These are phyloP conservation scores for Houttuynia cordata DNA, from an alignment of 164 flowering plant species.

Conservation along the genomic window DNA sequence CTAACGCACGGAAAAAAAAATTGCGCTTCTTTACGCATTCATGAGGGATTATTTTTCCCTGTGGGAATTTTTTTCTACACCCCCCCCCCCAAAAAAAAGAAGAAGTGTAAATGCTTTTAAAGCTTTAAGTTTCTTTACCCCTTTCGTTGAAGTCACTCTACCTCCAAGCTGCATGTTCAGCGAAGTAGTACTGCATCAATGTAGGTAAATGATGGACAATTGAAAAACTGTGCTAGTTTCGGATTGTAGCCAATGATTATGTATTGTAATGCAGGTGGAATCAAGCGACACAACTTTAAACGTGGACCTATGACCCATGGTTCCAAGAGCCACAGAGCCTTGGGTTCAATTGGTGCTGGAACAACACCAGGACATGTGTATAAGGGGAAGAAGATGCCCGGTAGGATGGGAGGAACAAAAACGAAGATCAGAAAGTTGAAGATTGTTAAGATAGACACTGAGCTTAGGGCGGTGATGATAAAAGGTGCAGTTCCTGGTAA, in stretches of 20 bases:
- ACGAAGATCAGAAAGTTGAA: constrained; percentile 75
- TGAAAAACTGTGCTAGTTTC: not conserved
- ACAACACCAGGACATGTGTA: constrained; percentile 93
- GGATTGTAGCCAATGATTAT: not conserved
- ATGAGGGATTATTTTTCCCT: too few species aligned
- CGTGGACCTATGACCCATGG: constrained; percentile 95
- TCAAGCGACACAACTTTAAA: constrained; percentile 71
- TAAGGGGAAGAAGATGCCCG: constrained; percentile 98
- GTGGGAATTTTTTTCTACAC: too few species aligned
- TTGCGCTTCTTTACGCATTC: too few species aligned
- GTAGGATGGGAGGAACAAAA: constrained; percentile 91
- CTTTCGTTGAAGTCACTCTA: too few species aligned
- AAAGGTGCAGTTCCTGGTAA: constrained; percentile 96
- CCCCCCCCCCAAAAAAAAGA: too few species aligned
- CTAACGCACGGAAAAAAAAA: too few species aligned
- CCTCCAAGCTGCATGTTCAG: too few species aligned
- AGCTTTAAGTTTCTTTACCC: too few species aligned
- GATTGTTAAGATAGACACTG: constrained; percentile 75
- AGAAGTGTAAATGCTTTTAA: too few species aligned
- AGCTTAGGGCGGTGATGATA: constrained; percentile 76
- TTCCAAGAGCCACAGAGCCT: constrained; percentile 83
- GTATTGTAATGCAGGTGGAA: constrained; percentile 52
- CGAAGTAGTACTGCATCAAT: too few species aligned
- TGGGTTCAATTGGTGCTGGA: constrained; percentile 97
- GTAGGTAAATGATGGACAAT: too few species aligned